Evolutionary conservation across 1,284 basidiomycete species (phyloP).

Genomic region (Papiliotrema terrestris): DNA sequence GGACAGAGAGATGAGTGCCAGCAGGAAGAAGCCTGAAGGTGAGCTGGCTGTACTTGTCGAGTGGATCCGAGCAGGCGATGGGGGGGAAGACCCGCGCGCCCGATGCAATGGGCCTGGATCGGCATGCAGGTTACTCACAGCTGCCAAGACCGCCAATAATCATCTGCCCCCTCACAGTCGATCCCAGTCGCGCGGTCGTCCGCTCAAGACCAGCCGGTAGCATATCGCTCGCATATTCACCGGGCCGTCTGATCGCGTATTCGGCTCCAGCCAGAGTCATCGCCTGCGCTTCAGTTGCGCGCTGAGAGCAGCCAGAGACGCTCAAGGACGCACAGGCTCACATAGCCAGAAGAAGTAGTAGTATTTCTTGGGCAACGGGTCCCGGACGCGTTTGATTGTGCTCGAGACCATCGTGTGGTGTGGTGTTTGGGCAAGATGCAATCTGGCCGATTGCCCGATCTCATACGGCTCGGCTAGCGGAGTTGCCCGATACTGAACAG

Average conservation of each 20-base stretch:
- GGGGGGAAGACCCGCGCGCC: too few relatives aligned
- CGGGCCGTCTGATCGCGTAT: constrained; percentile 42
- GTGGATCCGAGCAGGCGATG: neutral
- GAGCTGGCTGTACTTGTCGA: neutral
- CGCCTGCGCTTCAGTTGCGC: constrained; percentile 10
- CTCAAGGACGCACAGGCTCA: constrained; percentile 11
- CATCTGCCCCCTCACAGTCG: constrained; percentile 36
- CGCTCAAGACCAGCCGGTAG: constrained; percentile 30
- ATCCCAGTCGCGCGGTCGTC: constrained; percentile 19
- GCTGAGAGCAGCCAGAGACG: neutral
- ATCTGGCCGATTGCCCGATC: too few relatives aligned
- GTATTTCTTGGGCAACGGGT: constrained; percentile 11
- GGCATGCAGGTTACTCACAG: too few relatives aligned
- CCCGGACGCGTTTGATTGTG: neutral
- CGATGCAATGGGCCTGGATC: too few relatives aligned
- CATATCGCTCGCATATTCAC: constrained; percentile 37
- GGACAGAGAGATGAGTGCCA: constrained; percentile 45
- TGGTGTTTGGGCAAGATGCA: neutral
- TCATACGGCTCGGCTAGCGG: too few relatives aligned
- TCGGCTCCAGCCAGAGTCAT: constrained; percentile 42
- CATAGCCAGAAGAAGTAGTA: constrained; percentile 18
- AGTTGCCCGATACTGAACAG: too few relatives aligned
- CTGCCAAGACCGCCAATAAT: constrained; percentile 46
- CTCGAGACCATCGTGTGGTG: neutral
- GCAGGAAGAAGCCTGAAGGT: constrained; percentile 45